phyloP scores from a whole-genome alignment of 192 early-diverging fungal genomes.

The Piromyces finnis region DNA sequence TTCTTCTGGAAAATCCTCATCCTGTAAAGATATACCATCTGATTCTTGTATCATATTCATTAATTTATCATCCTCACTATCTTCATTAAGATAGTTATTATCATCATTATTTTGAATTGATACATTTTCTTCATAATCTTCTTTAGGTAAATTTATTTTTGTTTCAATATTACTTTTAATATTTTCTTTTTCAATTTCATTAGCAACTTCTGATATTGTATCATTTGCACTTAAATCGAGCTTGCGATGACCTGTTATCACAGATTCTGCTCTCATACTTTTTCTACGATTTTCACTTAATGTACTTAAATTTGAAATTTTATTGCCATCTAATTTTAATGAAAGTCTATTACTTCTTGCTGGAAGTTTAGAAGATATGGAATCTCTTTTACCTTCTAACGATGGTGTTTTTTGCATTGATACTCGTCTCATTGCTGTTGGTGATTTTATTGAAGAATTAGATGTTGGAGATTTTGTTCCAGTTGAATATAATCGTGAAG shows the following conservation, averaged over 20 bases:
- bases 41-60: too few species aligned
- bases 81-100: too few species aligned
- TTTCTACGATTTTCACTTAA: not conserved
- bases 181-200: not conserved
- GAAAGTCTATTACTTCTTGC: not conserved
- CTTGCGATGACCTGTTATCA: not conserved
- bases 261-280: not conserved
- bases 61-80: too few species aligned
- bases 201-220: not conserved
- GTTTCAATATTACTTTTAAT: not conserved
- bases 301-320: not conserved
- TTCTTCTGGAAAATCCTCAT: not conserved
- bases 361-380: not conserved
- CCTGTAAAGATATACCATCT: too few species aligned
- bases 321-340: not conserved
- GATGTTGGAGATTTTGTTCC: not conserved
- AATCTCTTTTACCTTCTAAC: not conserved
- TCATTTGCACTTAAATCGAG: not conserved
- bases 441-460: not conserved
- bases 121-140: not conserved
- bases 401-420: not conserved
- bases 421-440: too few species aligned
- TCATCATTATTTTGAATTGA: too few species aligned
- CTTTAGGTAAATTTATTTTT: not conserved
- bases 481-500: not conserved